Conservation (phyloP, 1,139 yeast genomes). For the Suhomyces bolitotheri region DNA sequence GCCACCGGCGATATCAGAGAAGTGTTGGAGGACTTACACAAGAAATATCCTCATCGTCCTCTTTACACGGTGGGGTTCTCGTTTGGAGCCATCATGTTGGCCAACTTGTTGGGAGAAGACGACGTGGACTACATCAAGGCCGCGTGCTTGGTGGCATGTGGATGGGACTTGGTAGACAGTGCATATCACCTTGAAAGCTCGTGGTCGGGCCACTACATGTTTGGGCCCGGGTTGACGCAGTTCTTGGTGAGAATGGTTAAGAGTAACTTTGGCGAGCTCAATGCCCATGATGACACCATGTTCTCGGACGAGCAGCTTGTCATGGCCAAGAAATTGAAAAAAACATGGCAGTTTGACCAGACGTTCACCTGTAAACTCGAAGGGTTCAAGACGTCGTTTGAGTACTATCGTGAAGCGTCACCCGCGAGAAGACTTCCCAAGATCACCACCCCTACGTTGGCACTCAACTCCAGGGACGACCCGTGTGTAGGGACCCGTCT, state of each 20-base stretch:
- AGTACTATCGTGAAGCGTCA: slow-evolving; percentile 72
- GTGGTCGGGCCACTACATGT: slow-evolving; percentile 60
- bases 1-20: slow-evolving; percentile 74
- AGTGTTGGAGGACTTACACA: slow-evolving; percentile 53
- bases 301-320: slow-evolving; percentile 34
- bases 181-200: slow-evolving; percentile 51
- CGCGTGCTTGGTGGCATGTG: slow-evolving; percentile 54
- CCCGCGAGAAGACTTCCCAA: slow-evolving; percentile 56
- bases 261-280: slow-evolving; percentile 59
- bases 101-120: slow-evolving; percentile 56
- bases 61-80: slow-evolving; percentile 81
- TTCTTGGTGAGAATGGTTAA: slow-evolving; percentile 63
- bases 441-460: slow-evolving; percentile 66
- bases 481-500: slow-evolving; percentile 66
- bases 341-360: slow-evolving; percentile 65
- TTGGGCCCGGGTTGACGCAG: slow-evolving; percentile 64
- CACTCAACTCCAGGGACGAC: slow-evolving; percentile 75
- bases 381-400: slow-evolving; percentile 67
- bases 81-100: slow-evolving; percentile 64
- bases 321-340: slow-evolving; percentile 32
- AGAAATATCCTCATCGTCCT: slow-evolving; percentile 67
- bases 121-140: slow-evolving; percentile 51
- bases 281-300: slow-evolving; percentile 33
- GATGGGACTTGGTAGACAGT: slow-evolving; percentile 34
- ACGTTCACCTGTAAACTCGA: slow-evolving; percentile 68